A percentile compares a stretch with the other conserved stretches of the same genome.
These are phyloP conservation scores for Penicillium oxalicum DNA, from an alignment of 2,329 filamentous ascomycete species.

Conservation along the genomic window DNA sequence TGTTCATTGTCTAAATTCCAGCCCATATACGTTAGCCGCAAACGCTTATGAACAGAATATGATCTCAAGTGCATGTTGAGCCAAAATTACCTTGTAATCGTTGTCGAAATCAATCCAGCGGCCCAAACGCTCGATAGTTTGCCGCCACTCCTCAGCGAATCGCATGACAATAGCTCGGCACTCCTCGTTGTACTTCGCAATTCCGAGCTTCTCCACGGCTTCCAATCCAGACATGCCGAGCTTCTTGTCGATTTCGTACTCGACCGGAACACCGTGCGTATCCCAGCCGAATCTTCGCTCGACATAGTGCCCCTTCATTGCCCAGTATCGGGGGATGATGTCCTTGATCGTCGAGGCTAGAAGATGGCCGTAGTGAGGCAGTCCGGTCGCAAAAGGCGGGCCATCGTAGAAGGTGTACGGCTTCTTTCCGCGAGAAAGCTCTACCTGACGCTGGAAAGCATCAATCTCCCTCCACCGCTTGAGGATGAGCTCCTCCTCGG, in stretches of 20 bases:
- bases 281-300: constrained; percentile 94
- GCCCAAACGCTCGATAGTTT: constrained; percentile 79
- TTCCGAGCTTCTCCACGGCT: constrained; percentile 77
- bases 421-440: constrained; percentile 74
- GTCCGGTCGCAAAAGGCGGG: constrained; percentile 68
- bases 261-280: constrained; percentile 87
- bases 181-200: constrained; percentile 85
- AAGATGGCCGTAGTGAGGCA: constrained; percentile 68
- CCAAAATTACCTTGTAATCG: constrained; percentile 70
- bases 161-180: constrained; percentile 92
- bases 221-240: constrained; percentile 81
- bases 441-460: constrained; percentile 81
- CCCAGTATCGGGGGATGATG: constrained; percentile 94
- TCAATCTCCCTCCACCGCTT: constrained; percentile 84
- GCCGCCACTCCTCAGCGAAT: constrained; percentile 78
- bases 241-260: constrained; percentile 97
- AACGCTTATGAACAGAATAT: too few species aligned
- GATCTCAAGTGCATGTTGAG: background rate
- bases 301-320: constrained; percentile 92
- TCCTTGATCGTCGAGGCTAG: constrained; percentile 94
- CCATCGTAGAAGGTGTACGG: constrained; percentile 95
- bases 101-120: constrained; percentile 98
- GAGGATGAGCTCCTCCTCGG: constrained; percentile 81
- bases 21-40: background rate
- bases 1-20: constrained; percentile 69